Evolutionary conservation across 2,329 filamentous ascomycete genomes (phyloP), one percentile per base, ranked within the genome.

Genomic region (Simplicillium aogashimaense): DNA sequence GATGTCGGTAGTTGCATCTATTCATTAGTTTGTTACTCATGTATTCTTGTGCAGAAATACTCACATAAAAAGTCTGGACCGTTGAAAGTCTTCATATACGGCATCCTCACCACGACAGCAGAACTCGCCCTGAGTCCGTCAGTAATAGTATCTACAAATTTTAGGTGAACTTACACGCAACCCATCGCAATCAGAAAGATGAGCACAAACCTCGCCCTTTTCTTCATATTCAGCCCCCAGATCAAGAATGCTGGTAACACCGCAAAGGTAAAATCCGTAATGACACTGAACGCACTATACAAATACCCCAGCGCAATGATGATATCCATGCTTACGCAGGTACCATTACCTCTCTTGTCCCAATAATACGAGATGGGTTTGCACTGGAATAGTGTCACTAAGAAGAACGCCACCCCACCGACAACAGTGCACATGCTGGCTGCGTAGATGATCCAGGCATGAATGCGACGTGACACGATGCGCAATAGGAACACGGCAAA

Each of bases 171-270:
- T 45, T 52, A 63, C 67, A 69, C 50, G 48, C 75, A 75, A 20
- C 74, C 79, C 59, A 80, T 67, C 7, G 65, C 64, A 37, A 81
- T 56, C 35, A 81, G 64, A 6, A 63, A 61, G 9, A 68, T 67
- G 16, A 79, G 58, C 2, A 72, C 64, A 7, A 66, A 28, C 50
- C 78, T 80, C 3, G 67, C 70, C 41, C 60, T 64, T 7, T 45
- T 48, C 35, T 67, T 67, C 67, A 81, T 76, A 41, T 77, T 67
- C 20, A 79, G 52, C 18, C 67, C 64, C 59, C 64, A 70, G 2
- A 81, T 63, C 3, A 81, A 58, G 43, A 70, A 69, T 8, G 72
- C 63, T 0, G 72, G 73, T 3, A 77, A 52, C 10, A 76, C 51
- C 5, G 70, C 71, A 39, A 74, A 63, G 0, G 65, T 66, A 38